Conservation (phyloP, 2,329 filamentous ascomycete genomes). For the Sclerotinia trifoliorum region DNA sequence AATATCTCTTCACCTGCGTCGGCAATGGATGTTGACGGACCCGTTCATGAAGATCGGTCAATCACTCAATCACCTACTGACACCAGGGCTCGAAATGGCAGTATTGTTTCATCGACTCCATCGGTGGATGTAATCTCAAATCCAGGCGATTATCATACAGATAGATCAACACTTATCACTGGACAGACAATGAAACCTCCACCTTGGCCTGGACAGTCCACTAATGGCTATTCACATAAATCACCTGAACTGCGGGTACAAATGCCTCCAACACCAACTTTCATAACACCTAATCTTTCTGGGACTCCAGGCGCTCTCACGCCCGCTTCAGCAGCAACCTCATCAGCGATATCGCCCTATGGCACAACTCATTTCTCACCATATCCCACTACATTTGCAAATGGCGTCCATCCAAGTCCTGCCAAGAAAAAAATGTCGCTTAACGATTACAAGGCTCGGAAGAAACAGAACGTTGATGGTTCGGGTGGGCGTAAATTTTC, state of each 20-base stretch:
- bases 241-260: slow-evolving; percentile 46
- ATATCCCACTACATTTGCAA: slow-evolving; percentile 46
- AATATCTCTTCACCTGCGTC: slow-evolving; percentile 28
- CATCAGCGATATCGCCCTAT: slow-evolving; percentile 52
- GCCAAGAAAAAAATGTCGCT: slow-evolving; percentile 63
- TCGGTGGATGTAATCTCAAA: slow-evolving; percentile 30
- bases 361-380: slow-evolving; percentile 45
- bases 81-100: slow-evolving; percentile 30
- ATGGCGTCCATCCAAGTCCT: slow-evolving; percentile 52
- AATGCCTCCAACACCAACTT: slow-evolving; percentile 55
- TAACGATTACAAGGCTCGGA: slow-evolving; percentile 61
- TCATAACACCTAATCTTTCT: slow-evolving; percentile 43
- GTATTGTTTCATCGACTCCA: slow-evolving; percentile 34
- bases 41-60: slow-evolving; percentile 25
- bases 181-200: slow-evolving; percentile 37
- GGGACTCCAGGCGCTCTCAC: slow-evolving; percentile 42
- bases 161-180: slow-evolving; percentile 31
- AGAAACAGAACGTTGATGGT: slow-evolving; percentile 41
- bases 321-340: slow-evolving; percentile 48
- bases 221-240: slow-evolving; percentile 22
- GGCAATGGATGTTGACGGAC: slow-evolving; percentile 33
- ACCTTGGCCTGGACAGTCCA: slow-evolving; percentile 34
- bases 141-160: slow-evolving; percentile 34
- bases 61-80: slow-evolving; percentile 32
- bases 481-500: slow-evolving; percentile 28